Evolutionary conservation across 495 filamentous ascomycete genomes (phyloP), one percentile per base, ranked within the genome.

Genomic region (Sordaria brevicollis): DNA sequence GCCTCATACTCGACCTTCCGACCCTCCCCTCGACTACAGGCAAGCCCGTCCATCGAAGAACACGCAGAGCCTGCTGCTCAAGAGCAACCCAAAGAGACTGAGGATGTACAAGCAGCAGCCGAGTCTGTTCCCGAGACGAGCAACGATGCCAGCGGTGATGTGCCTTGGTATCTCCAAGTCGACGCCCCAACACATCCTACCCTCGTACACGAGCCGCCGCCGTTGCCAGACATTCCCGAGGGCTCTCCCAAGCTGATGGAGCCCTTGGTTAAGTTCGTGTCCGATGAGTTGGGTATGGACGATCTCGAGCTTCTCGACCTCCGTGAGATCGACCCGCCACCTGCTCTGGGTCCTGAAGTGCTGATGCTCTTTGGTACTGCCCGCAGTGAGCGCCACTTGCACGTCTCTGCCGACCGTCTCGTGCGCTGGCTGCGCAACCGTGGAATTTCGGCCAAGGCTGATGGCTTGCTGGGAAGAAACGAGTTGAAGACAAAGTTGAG

Each of bases 361-460:
- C 84, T 99, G 35, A 98, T 98, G 95, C 78, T 98, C 39, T 83
- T 98, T 71, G 94, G 92, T n/a, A 96, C 93, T 19, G 93, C 94
- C 25, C 89, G 96, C 65, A 94, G 92, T 71, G 92, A 97, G 74
- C 94, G 93, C 69, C 96, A 99, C 82, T 81, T 98, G 33, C 93
- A 97, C 74, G 92, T 96, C 25, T 94, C 93, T 3, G 93, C 95
- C 4, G 94, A 96, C 76, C 88, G 92, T 34, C 84, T 96, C 25
- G 93, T 93, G 71, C 86, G 94, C 69, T 98, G 92, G 92, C 80
- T 97, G 49, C 85, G 96, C 68, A 89, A 84, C 43, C 88, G 91
- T 76, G 88, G 89, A 67, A 80, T 97, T 11, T 72, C 81, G 4
- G 92, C 94, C 4, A 85, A 89, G 71, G 93, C 95, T 0, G 96